phyloP scores from a whole-genome alignment of 2,329 filamentous ascomycete genomes.

The Ophiostoma montium region DNA sequence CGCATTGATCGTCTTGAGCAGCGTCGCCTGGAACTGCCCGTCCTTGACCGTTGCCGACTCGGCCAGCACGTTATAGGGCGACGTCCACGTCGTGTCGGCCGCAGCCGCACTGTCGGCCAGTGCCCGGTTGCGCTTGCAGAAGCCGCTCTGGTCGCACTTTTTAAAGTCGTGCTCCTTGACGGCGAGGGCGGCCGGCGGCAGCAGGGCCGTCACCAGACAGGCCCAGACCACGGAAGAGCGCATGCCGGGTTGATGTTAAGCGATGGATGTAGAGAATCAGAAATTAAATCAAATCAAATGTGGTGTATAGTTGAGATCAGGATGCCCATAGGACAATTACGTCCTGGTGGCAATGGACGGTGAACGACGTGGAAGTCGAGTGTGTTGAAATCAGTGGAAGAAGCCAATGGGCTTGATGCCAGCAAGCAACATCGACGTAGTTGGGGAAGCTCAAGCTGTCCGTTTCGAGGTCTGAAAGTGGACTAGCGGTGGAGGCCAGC shows the following conservation, averaged over 20 bases:
- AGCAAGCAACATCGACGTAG: background rate
- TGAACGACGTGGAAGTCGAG: background rate
- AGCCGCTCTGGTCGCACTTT: constrained; percentile 87
- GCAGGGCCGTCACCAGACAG: constrained; percentile 4
- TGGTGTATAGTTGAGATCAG: background rate
- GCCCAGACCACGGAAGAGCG: constrained; percentile 1
- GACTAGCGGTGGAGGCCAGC: constrained; percentile 1
- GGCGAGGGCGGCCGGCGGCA: constrained; percentile 36
- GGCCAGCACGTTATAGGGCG: constrained; percentile 65
- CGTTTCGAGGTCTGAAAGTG: constrained; percentile 13
- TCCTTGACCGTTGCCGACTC: constrained; percentile 62
- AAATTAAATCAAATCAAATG: background rate
- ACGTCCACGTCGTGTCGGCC: constrained; percentile 53
- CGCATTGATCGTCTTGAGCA: constrained; percentile 64
- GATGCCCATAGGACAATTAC: background rate
- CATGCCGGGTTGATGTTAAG: background rate
- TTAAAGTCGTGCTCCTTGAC: constrained; percentile 98
- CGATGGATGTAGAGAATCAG: no score
- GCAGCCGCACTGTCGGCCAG: constrained; percentile 66
- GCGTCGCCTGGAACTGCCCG: constrained; percentile 62
- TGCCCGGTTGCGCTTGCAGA: constrained; percentile 88
- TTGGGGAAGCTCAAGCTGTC: constrained; percentile 16
- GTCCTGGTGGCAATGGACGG: background rate
- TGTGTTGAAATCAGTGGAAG: background rate
- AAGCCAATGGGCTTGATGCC: background rate